Evolutionary conservation across 2,329 filamentous ascomycete species (phyloP).

Genomic region (Rhinocladiella similis): DNA sequence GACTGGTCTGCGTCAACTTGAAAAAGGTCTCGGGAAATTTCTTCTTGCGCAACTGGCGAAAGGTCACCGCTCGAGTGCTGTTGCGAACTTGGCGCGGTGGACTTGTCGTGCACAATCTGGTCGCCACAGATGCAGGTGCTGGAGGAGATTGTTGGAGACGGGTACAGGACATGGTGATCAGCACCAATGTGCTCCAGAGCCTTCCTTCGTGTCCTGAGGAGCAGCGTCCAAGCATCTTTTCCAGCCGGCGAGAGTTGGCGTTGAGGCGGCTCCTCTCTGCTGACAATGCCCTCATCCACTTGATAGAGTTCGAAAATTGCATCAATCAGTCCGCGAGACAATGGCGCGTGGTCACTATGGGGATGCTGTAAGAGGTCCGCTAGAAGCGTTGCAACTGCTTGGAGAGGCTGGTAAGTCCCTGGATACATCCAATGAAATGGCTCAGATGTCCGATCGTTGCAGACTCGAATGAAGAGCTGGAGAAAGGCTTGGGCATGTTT

Average conservation of each 20-base stretch:
- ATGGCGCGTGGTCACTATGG: conserved; percentile 23
- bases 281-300: conserved; percentile 26
- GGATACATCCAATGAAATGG: conserved; percentile 32
- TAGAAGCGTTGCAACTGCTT: conserved; percentile 25
- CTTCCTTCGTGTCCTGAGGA: conserved; percentile 17
- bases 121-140: conserved; percentile 24
- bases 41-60: neutral
- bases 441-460: conserved; percentile 23
- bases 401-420: conserved; percentile 29
- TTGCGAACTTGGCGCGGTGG: neutral
- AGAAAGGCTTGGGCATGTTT: conserved; percentile 29
- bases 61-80: neutral
- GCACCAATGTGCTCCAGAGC: conserved; percentile 21
- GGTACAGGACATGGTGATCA: conserved; percentile 24
- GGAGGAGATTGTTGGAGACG: conserved; percentile 14
- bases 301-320: conserved; percentile 27
- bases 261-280: conserved; percentile 15
- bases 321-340: conserved; percentile 26
- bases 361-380: conserved; percentile 27
- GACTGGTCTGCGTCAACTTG: neutral
- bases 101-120: neutral
- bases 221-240: conserved; percentile 24
- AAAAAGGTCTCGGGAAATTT: neutral
- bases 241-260: conserved; percentile 23
- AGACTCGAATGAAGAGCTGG: conserved; percentile 28